These are phyloP conservation scores for Ceratocystis huliohia DNA, from an alignment of 2,329 filamentous ascomycete species.

Conservation along the genomic window DNA sequence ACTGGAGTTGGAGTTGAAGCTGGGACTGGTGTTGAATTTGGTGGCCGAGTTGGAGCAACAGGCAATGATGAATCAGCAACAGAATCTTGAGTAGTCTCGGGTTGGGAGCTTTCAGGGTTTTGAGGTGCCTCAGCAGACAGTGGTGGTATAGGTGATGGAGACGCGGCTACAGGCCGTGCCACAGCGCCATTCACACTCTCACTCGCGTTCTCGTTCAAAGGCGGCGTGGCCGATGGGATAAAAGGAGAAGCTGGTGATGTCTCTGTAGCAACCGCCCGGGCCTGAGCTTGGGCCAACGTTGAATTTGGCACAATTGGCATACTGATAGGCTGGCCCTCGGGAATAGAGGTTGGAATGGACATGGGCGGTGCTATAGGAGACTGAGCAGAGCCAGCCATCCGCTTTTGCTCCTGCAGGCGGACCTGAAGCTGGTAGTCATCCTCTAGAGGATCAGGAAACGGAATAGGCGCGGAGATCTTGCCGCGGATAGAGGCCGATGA, in stretches of 20 bases:
- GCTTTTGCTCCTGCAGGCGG: background rate
- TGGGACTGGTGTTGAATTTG: background rate
- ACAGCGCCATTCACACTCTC: background rate
- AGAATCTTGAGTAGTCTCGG: background rate
- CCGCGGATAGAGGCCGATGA: slow-evolving; percentile 37
- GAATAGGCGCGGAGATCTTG: slow-evolving; percentile 50
- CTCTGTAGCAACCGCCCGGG: slow-evolving; percentile 7
- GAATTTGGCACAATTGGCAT: slow-evolving; percentile 19
- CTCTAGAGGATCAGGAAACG: slow-evolving; percentile 36
- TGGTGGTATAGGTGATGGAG: slow-evolving; percentile 10
- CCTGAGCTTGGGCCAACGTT: slow-evolving; percentile 15
- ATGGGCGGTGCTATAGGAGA: slow-evolving; percentile 19
- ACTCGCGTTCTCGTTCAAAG: background rate
- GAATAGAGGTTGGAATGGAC: slow-evolving; percentile 12
- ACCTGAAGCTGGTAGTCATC: slow-evolving; percentile 36
- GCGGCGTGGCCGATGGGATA: background rate
- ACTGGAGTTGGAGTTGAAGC: background rate
- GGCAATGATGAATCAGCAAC: slow-evolving; percentile 3
- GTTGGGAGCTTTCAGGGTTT: background rate
- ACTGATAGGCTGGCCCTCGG: slow-evolving; percentile 17
- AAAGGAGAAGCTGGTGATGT: background rate
- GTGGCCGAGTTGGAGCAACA: background rate
- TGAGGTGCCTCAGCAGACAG: background rate
- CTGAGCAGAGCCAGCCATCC: slow-evolving; percentile 25
- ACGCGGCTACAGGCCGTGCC: background rate